Evolutionary conservation across 768 basidiomycete genomes (phyloP).

Genomic region (Fomitopsis pulvina): DNA sequence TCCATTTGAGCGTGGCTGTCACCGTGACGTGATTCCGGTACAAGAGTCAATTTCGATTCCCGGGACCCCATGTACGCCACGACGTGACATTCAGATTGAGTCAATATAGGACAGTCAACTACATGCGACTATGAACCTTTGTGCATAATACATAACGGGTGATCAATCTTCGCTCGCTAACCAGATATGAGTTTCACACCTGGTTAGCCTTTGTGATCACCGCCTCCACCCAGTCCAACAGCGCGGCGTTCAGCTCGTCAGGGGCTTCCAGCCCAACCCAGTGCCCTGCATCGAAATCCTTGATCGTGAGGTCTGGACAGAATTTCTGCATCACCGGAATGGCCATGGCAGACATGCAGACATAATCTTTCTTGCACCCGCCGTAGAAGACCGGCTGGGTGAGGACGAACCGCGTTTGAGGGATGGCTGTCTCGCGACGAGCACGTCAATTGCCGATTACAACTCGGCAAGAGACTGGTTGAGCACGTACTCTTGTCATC

Average conservation of each 20-base stretch:
- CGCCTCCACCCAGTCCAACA: slow-evolving; percentile 26
- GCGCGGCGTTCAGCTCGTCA: slow-evolving; percentile 28
- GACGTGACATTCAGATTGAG: no score
- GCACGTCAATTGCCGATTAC: no score
- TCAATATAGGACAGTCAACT: no score
- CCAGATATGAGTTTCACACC: no score
- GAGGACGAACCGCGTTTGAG: slow-evolving; percentile 20
- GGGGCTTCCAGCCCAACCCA: slow-evolving; percentile 31
- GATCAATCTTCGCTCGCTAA: no score
- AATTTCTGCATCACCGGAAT: slow-evolving; percentile 20
- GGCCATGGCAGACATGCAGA: slow-evolving; percentile 23
- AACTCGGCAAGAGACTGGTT: not conserved
- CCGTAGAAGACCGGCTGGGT: slow-evolving; percentile 33
- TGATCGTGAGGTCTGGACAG: slow-evolving; percentile 22
- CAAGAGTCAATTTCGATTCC: no score
- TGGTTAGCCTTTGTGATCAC: slow-evolving; percentile 1
- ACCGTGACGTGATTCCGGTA: no score
- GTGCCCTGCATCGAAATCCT: slow-evolving; percentile 31
- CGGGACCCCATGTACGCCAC: no score
- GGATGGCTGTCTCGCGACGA: slow-evolving; percentile 12
- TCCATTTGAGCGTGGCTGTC: no score
- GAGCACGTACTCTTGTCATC: slow-evolving; percentile 22
- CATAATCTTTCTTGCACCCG: slow-evolving; percentile 28
- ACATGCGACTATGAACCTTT: no score
- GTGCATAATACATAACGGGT: no score